Percentiles rank a stretch among this genome's conserved stretches.
Conservation (phyloP, 768 basidiomycete species). For the Leucocoprinus sp. region DNA sequence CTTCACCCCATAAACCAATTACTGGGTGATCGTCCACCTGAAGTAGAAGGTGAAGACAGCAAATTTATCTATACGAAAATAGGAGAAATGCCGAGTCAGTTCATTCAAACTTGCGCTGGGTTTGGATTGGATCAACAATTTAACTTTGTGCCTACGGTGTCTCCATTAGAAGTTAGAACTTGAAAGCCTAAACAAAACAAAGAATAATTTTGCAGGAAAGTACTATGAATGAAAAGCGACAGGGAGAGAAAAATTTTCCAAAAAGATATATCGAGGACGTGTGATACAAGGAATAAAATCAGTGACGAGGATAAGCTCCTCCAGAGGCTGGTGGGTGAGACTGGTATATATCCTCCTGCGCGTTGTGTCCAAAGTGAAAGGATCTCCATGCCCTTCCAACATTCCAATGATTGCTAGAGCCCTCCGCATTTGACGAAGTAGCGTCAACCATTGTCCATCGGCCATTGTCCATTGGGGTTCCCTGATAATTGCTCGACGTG, state of each 20-base stretch:
- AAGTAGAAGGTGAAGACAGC: no score
- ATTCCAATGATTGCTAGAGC: slow-evolving; percentile 3
- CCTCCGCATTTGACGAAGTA: neutral
- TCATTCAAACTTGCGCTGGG: no score
- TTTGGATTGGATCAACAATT: no score
- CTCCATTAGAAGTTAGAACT: no score
- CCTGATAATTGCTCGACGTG: neutral
- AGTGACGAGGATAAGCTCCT: slow-evolving; percentile 2
- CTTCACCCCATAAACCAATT: no score
- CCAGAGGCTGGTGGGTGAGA: neutral
- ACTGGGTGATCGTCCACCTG: no score
- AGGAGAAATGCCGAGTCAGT: no score
- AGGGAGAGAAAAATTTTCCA: neutral
- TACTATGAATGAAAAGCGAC: neutral
- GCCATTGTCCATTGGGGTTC: slow-evolving; percentile 1
- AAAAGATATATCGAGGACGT: neutral
- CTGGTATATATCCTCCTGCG: neutral
- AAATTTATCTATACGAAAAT: no score
- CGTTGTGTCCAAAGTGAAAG: slow-evolving; percentile 9
- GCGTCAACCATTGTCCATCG: slow-evolving; percentile 5
- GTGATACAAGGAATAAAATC: slow-evolving; percentile 2
- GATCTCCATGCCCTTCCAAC: slow-evolving; percentile 9
- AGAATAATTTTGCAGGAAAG: no score
- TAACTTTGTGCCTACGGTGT: no score
- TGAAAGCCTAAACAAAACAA: no score